Conservation (phyloP, 305 asterid species). For the Euphrasia arctica region DNA sequence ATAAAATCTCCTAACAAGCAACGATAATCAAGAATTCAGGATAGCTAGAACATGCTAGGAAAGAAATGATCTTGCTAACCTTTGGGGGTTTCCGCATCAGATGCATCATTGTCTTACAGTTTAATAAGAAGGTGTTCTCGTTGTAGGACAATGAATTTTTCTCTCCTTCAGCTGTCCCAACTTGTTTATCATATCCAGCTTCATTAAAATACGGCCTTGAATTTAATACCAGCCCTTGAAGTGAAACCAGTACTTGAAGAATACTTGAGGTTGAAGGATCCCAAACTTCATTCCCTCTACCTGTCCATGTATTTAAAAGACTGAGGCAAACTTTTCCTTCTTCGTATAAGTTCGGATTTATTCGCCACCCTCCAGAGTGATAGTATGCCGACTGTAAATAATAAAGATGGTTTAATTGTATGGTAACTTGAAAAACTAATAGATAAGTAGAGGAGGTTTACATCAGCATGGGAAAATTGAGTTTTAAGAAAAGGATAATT, state of each 20-base stretch:
- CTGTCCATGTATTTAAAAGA: conserved; percentile 94
- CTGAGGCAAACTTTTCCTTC: conserved; percentile 98
- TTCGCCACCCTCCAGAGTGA: conserved; percentile 97
- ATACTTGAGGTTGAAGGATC: conserved; percentile 94
- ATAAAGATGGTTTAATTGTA: conserved; percentile 18
- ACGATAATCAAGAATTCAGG: not conserved
- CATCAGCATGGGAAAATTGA: conserved; percentile 9
- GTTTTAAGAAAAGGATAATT: not conserved
- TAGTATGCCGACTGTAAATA: conserved; percentile 78
- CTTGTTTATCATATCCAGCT: conserved; percentile 93
- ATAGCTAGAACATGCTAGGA: conserved; percentile 17
- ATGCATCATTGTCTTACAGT: conserved; percentile 93
- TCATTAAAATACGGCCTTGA: conserved; percentile 93
- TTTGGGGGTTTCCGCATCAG: conserved; percentile 87
- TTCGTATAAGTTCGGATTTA: conserved; percentile 95
- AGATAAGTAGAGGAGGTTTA: conserved; percentile 8
- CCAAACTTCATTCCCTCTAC: conserved; percentile 97
- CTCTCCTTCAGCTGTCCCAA: conserved; percentile 98
- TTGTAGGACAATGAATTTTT: conserved; percentile 89
- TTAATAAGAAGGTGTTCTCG: conserved; percentile 83
- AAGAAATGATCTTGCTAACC: conserved; percentile 42
- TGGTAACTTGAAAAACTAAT: conserved; percentile 9
- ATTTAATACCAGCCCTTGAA: conserved; percentile 92
- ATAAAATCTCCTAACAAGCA: conserved; percentile 15
- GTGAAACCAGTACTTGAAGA: conserved; percentile 96